These are phyloP conservation scores for Dioscorea dumetorum DNA, from an alignment of 106 monocot genomes.

Conservation along the genomic window DNA sequence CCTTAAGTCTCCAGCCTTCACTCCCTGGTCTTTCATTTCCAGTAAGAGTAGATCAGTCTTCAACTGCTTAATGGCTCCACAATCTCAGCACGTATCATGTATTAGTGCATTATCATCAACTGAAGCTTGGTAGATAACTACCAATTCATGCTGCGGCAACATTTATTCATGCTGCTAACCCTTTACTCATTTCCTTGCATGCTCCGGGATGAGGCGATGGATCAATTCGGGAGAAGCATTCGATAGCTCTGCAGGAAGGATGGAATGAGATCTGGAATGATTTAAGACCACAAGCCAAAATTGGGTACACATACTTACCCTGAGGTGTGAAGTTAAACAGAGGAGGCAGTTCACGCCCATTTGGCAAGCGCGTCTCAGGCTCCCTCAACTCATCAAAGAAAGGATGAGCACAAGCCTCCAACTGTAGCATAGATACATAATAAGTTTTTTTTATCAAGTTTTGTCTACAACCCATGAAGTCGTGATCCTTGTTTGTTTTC, in stretches of 20 bases:
- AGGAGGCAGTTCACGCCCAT: constrained; percentile 43
- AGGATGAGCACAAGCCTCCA: constrained; percentile 62
- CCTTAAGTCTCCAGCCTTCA: neutral
- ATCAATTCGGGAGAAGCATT: constrained; percentile 37
- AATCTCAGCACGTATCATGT: no score
- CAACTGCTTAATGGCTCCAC: no score
- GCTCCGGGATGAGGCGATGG: constrained; percentile 35
- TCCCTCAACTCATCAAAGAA: constrained; percentile 55
- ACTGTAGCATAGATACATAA: constrained; percentile 20
- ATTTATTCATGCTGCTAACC: neutral
- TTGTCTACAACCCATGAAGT: no score
- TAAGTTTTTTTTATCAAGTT: neutral
- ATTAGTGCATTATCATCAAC: no score
- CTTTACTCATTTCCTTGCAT: constrained; percentile 19
- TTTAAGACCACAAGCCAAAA: neutral
- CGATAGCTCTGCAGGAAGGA: constrained; percentile 30
- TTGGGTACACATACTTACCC: constrained; percentile 12
- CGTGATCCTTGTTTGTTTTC: no score
- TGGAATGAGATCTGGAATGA: neutral
- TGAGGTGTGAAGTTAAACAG: constrained; percentile 48
- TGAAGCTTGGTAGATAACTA: no score
- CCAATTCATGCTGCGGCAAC: no score
- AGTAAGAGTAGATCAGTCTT: no score
- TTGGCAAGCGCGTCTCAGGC: constrained; percentile 41
- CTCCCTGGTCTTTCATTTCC: no score